A percentile compares a stretch with the other conserved stretches of the same genome.
Evolutionary conservation across 345 rosid genomes (phyloP).

Genomic region (Leavenworthia alabamica): DNA sequence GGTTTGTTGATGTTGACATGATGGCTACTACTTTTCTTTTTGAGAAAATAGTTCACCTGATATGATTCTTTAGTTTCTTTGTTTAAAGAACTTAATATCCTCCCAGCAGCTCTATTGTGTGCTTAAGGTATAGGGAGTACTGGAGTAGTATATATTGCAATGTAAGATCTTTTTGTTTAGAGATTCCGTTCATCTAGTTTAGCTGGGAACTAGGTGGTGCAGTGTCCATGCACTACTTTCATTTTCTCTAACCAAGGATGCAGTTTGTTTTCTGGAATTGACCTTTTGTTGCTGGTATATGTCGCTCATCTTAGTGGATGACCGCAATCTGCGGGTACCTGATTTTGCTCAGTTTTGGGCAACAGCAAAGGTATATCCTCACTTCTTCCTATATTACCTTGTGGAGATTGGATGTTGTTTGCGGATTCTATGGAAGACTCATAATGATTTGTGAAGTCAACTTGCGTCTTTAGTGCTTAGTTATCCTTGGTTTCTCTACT

Average conservation of each 20-base stretch:
- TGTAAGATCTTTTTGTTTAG: constrained; percentile 30
- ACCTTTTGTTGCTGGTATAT: constrained; percentile 95
- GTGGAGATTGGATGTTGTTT: constrained; percentile 27
- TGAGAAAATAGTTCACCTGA: constrained; percentile 4
- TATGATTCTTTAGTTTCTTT: constrained; percentile 25
- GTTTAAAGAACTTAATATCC: constrained; percentile 23
- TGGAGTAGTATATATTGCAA: constrained; percentile 22
- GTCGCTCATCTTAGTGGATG: constrained; percentile 99
- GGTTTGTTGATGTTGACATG: constrained; percentile 29
- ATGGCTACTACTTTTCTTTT: constrained; percentile 20
- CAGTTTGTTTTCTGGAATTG: constrained; percentile 96
- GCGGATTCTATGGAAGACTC: constrained; percentile 18
- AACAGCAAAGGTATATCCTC: constrained; percentile 95
- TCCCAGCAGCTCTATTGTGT: constrained; percentile 11
- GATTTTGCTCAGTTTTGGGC: constrained; percentile 99
- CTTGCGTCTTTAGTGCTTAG: constrained; percentile 18
- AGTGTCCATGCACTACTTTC: constrained; percentile 79
- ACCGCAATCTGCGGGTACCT: constrained; percentile 99
- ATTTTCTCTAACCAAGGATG: constrained; percentile 86
- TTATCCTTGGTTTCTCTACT: constrained; percentile 19
- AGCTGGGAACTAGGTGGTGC: constrained; percentile 73
- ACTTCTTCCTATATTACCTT: constrained; percentile 47
- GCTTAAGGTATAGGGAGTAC: constrained; percentile 27
- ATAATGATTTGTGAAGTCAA: constrained; percentile 33
- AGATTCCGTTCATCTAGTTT: constrained; percentile 41